Percentiles rank a stretch among this genome's conserved stretches.
Conservation (phyloP, 345 rosid species). For the Brassica incana region DNA sequence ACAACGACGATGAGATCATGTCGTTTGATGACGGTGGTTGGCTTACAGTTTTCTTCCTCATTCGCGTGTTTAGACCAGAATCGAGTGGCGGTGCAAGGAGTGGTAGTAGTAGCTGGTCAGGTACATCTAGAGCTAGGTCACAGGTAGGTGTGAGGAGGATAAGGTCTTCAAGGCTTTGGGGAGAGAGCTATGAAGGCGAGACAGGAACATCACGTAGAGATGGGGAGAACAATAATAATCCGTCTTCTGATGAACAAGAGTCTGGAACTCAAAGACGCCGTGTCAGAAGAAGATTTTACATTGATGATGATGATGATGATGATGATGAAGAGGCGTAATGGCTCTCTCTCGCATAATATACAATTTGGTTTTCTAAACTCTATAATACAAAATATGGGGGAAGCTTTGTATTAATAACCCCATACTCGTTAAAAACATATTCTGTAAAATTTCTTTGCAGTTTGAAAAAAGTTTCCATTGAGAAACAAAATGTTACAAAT, state of each 20-base stretch:
- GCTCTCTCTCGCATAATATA: background rate
- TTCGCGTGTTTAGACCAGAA: constrained; percentile 76
- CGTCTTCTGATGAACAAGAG: constrained; percentile 38
- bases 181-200: constrained; percentile 77
- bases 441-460: constrained; percentile 29
- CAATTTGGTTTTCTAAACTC: background rate
- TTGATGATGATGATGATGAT: constrained; percentile 31
- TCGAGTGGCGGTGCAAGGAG: constrained; percentile 46
- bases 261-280: constrained; percentile 34
- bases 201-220: constrained; percentile 67
- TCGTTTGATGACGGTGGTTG: constrained; percentile 71
- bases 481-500: constrained; percentile 14
- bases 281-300: constrained; percentile 30
- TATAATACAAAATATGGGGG: constrained; percentile 14
- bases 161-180: constrained; percentile 68
- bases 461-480: constrained; percentile 5
- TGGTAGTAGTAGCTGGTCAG: constrained; percentile 72
- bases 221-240: constrained; percentile 44
- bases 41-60: constrained; percentile 86
- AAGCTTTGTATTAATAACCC: constrained; percentile 34
- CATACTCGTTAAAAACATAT: background rate
- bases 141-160: constrained; percentile 59
- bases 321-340: constrained; percentile 27
- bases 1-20: constrained; percentile 48
- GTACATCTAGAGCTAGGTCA: constrained; percentile 67